These are phyloP conservation scores for Suhomyces vadensis DNA, from an alignment of 805 yeast genomes.

Conservation along the genomic window DNA sequence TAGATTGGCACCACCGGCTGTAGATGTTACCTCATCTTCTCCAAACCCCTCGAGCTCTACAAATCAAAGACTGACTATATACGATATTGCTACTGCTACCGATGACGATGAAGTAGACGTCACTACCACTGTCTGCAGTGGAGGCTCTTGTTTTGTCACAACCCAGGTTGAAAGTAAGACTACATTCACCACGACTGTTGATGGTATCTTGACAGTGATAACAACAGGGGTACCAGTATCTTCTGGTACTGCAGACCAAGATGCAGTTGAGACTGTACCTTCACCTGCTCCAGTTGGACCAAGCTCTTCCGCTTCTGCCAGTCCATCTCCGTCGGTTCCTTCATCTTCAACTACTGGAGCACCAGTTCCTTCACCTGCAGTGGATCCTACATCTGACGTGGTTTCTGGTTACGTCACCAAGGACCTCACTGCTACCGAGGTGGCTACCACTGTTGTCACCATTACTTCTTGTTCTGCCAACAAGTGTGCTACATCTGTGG, in stretches of 20 bases:
- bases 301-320: background rate
- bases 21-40: background rate
- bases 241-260: background rate
- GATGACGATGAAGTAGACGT: slow-evolving; percentile 17
- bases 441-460: slow-evolving; percentile 23
- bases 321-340: slow-evolving; percentile 4
- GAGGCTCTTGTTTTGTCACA: slow-evolving; percentile 33
- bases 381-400: background rate
- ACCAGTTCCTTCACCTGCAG: slow-evolving; percentile 1
- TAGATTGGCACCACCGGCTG: background rate
- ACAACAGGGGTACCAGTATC: slow-evolving; percentile 32
- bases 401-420: slow-evolving; percentile 8
- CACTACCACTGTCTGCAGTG: slow-evolving; percentile 35
- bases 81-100: slow-evolving; percentile 26
- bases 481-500: slow-evolving; percentile 22
- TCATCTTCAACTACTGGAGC: slow-evolving; percentile 2
- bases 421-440: slow-evolving; percentile 12
- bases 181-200: slow-evolving; percentile 38
- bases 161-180: slow-evolving; percentile 32
- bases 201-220: slow-evolving; percentile 42
- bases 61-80: slow-evolving; percentile 17
- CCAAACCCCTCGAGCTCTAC: slow-evolving; percentile 4
- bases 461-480: slow-evolving; percentile 31
- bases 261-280: slow-evolving; percentile 5
- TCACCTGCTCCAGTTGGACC: background rate